phyloP scores from a whole-genome alignment of 352 stramenopile genomes.

The Vaucheria bursata region DNA sequence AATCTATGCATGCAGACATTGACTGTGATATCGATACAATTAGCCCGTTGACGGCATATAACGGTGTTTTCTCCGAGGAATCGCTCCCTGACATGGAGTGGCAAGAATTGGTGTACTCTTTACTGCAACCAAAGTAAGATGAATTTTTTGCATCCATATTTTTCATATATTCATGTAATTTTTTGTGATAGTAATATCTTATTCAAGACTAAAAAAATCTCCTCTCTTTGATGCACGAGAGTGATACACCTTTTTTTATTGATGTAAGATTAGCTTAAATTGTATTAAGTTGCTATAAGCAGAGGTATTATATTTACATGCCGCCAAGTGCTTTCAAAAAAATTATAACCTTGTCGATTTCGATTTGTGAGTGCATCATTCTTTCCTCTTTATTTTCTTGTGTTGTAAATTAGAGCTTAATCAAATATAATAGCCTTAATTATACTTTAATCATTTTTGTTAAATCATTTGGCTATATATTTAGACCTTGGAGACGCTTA shows the following conservation, averaged over 20 bases:
- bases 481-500: not conserved
- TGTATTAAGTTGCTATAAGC: not conserved
- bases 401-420: not conserved
- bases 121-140: slow-evolving; percentile 8
- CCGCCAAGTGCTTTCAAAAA: not conserved
- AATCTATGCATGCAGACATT: not conserved
- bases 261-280: not conserved
- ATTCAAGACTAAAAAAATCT: not conserved
- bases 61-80: not conserved
- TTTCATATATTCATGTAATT: not conserved
- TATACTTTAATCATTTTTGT: not conserved
- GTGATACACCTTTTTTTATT: not conserved
- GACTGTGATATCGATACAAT: not conserved
- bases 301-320: not conserved
- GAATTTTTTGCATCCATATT: not conserved
- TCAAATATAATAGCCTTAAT: not conserved
- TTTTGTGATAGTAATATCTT: not conserved
- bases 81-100: not conserved
- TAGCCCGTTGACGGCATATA: not conserved
- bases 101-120: not conserved
- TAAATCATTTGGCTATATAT: not conserved
- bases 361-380: not conserved
- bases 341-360: not conserved
- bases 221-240: not conserved
- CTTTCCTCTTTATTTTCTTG: not conserved